Base-by-base conservation (phyloP, 2,329 filamentous ascomycete species). In the Escovopsis sp. region DNA sequence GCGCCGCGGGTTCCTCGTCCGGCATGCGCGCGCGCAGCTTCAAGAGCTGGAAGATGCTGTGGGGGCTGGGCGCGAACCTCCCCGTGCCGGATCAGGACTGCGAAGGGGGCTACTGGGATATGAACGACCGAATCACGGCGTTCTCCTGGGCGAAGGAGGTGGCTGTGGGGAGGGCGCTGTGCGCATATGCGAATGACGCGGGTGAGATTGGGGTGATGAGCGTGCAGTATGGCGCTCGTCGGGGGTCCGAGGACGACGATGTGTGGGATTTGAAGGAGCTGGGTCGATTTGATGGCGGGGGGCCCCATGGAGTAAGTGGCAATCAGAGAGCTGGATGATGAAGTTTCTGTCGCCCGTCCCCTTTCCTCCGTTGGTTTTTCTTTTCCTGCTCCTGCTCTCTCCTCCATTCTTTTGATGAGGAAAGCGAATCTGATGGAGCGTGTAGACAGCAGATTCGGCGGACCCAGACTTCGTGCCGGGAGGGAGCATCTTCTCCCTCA, bases 91-190 rank as follows among this genome's bases (percentile, higher is more conserved):
- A 61, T 19, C 50, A 54, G 23, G 55, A 37, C 46, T 41, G 51
- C 37, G 36, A 51, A 26, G 37, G 44, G 19, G 43, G 55, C 1
- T 51, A 52, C 13, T 45, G 42, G 38, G 60, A 42, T 44, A 60
- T 50, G 53, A 54, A 58, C 35, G 66, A 68, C 43, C 57, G 58
- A 34, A 59, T 74, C 30, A 56, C 58, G 5, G 58, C 66, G 0
- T 70, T 75, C 36, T 58, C 68, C 0, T 76, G 71, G 71, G 63
- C 66, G 1, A 55, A 50, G 34, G 57, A 63, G 42, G 45, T 65
- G 2, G 54, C 49, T 1, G 49, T 52, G 0, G 61, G 62, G 0
- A 56, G 54, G 32, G 62, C 61, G 0, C 40, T 75, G 27, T 45
- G 75, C 26, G 65, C 66, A 3, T 73, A 72, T 34, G 46, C 56